phyloP scores from a whole-genome alignment of 495 filamentous ascomycete genomes.

The Lepidopterella palustris region DNA sequence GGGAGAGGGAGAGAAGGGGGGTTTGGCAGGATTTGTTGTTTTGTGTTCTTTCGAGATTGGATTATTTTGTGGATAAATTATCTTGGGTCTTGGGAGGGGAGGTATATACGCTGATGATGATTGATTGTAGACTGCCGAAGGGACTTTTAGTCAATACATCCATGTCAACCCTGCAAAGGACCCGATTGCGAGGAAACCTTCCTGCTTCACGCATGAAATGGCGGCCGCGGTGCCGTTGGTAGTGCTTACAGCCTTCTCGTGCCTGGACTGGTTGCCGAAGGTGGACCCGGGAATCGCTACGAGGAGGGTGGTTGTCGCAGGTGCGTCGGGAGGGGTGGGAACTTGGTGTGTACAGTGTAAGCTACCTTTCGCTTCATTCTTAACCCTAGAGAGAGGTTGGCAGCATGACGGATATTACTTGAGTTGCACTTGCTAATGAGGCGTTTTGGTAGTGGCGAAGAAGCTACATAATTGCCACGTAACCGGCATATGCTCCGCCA shows the following conservation, averaged over 20 bases:
- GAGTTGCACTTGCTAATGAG: background rate
- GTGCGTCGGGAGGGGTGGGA: constrained; percentile 19
- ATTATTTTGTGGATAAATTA: background rate
- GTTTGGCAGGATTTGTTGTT: constrained; percentile 25
- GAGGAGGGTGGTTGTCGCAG: constrained; percentile 22
- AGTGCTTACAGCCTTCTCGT: constrained; percentile 29
- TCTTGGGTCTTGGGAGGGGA: background rate
- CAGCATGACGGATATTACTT: background rate
- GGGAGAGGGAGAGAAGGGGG: constrained; percentile 27
- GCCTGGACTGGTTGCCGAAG: constrained; percentile 29
- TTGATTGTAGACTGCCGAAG: constrained; percentile 9
- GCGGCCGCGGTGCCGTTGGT: constrained; percentile 29
- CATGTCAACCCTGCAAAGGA: constrained; percentile 1
- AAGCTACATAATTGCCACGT: constrained; percentile 18
- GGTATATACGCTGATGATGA: background rate
- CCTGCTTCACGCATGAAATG: constrained; percentile 27
- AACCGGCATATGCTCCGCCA: constrained; percentile 21
- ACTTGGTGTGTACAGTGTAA: constrained; percentile 22
- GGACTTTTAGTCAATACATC: constrained; percentile 25
- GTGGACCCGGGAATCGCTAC: constrained; percentile 11
- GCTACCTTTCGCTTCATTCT: constrained; percentile 15
- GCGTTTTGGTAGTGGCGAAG: constrained; percentile 15
- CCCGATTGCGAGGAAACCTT: constrained; percentile 25
- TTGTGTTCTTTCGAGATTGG: background rate
- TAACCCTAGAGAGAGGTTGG: constrained; percentile 26